phyloP scores from a whole-genome alignment of 768 basidiomycete genomes.

The Astraeus odoratus region DNA sequence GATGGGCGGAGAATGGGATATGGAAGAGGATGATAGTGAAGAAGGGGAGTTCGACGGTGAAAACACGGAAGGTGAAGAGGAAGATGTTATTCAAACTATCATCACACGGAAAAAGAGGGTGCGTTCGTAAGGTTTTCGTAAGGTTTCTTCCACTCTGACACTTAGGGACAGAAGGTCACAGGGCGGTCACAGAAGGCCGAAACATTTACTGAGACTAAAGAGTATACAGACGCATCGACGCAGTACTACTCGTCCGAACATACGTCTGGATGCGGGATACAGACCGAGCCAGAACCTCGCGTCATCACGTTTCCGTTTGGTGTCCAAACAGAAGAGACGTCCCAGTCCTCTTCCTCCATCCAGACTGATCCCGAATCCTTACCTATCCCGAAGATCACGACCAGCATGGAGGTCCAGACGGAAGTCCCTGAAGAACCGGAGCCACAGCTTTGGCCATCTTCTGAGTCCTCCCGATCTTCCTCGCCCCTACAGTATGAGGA shows the following conservation, averaged over 20 bases:
- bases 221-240: slow-evolving; percentile 68
- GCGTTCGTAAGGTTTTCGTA: slow-evolving; percentile 9
- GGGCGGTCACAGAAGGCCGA: slow-evolving; percentile 48
- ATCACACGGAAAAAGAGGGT: slow-evolving; percentile 81
- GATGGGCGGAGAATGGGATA: slow-evolving; percentile 42
- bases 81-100: slow-evolving; percentile 78
- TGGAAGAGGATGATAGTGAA: slow-evolving; percentile 35
- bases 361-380: slow-evolving; percentile 36
- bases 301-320: slow-evolving; percentile 40
- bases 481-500: slow-evolving; percentile 36
- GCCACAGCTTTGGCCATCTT: slow-evolving; percentile 23
- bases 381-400: slow-evolving; percentile 24
- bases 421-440: slow-evolving; percentile 30
- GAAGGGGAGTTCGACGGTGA: slow-evolving; percentile 43
- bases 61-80: slow-evolving; percentile 53
- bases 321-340: slow-evolving; percentile 47
- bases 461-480: slow-evolving; percentile 34
- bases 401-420: slow-evolving; percentile 64
- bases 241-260: slow-evolving; percentile 62
- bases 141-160: slow-evolving; percentile 11
- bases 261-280: slow-evolving; percentile 38
- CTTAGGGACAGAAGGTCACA: slow-evolving; percentile 50
- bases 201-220: slow-evolving; percentile 48
- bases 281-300: slow-evolving; percentile 58
- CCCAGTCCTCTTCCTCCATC: slow-evolving; percentile 18